phyloP scores from a whole-genome alignment of 306 rosid species.

The Castanospermum australe region DNA sequence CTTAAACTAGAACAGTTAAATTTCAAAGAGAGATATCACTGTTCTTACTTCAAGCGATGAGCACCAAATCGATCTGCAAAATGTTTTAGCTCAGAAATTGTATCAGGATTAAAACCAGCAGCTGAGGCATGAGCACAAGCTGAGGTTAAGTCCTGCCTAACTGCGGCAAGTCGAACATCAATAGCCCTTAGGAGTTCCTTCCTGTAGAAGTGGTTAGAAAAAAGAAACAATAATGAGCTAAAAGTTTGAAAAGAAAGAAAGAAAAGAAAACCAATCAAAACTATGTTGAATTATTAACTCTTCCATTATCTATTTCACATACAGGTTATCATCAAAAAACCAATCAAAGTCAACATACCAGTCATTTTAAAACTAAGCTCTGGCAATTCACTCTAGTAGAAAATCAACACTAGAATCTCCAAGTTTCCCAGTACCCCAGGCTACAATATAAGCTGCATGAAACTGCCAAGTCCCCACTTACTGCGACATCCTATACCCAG shows the following conservation, averaged over 20 bases:
- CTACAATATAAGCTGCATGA: neutral
- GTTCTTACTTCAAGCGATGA: slow-evolving; percentile 57
- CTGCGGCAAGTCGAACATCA: slow-evolving; percentile 60
- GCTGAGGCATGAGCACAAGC: slow-evolving; percentile 68
- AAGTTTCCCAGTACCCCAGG: neutral
- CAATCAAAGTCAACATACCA: neutral
- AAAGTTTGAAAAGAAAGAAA: neutral
- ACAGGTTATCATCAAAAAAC: neutral
- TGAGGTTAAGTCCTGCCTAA: slow-evolving; percentile 57
- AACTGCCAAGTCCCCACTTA: neutral
- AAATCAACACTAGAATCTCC: neutral
- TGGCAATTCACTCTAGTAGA: neutral
- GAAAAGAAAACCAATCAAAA: neutral
- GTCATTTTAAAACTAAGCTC: neutral
- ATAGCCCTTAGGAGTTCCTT: slow-evolving; percentile 71
- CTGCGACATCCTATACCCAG: neutral
- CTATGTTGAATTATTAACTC: neutral
- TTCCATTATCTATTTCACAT: neutral
- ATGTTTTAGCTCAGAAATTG: slow-evolving; percentile 55
- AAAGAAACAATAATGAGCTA: neutral
- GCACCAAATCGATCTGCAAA: slow-evolving; percentile 68
- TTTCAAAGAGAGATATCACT: slow-evolving; percentile 14
- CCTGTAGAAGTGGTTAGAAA: slow-evolving; percentile 32
- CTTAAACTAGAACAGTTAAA: neutral
- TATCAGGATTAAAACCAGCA: slow-evolving; percentile 56